Conservation (phyloP, 768 basidiomycete species). For the Suillus cothurnatus region DNA sequence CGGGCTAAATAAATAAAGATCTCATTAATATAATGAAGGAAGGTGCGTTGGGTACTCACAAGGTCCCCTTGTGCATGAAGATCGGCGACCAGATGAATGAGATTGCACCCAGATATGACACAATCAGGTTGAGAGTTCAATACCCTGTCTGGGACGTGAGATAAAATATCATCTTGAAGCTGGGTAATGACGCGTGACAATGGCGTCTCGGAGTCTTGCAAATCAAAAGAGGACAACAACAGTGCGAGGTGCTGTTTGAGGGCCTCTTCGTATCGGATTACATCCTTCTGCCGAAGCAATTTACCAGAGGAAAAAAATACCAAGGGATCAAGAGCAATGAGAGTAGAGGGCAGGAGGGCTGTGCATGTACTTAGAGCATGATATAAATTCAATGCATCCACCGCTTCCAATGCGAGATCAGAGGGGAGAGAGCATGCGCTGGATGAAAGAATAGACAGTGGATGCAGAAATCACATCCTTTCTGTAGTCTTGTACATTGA, state of each 20-base stretch:
- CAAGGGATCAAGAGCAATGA: constrained; percentile 41
- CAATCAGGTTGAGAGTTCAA: constrained; percentile 38
- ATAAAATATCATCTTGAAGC: constrained; percentile 42
- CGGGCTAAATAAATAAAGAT: constrained; percentile 46
- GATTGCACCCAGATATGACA: constrained; percentile 39
- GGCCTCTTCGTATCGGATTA: constrained; percentile 56
- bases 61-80: constrained; percentile 55
- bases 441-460: constrained; percentile 59
- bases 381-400: constrained; percentile 57
- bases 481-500: constrained; percentile 37
- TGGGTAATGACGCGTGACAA: constrained; percentile 40
- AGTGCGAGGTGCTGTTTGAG: constrained; percentile 48
- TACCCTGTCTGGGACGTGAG: constrained; percentile 18
- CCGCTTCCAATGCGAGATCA: constrained; percentile 64
- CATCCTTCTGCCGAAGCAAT: constrained; percentile 58
- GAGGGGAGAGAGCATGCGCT: constrained; percentile 53
- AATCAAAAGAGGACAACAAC: constrained; percentile 41
- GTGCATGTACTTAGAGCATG: constrained; percentile 37
- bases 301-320: constrained; percentile 44
- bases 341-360: constrained; percentile 24
- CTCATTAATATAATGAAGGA: not conserved
- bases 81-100: constrained; percentile 58
- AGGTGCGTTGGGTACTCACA: constrained; percentile 39
- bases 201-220: constrained; percentile 33
- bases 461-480: constrained; percentile 61